Evolutionary conservation across 805 yeast genomes (phyloP), one percentile per base, ranked within the genome.

Genomic region (Ogataea pignaliae): DNA sequence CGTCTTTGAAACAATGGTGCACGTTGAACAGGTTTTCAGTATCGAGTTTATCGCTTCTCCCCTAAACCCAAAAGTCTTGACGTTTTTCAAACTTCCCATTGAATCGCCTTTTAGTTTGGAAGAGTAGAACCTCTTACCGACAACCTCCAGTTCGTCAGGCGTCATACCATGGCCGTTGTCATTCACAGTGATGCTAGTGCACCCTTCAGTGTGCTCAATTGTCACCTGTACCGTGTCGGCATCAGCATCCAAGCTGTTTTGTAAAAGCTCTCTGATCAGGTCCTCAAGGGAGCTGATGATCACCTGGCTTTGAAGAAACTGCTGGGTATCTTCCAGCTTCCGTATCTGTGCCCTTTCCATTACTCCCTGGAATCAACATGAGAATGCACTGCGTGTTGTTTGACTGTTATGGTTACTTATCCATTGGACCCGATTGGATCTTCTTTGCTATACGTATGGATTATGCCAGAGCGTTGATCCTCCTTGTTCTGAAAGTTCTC

Each of bases 161-260:
- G 50, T 44, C 2, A 90, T 77, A 0, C 97, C 97, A 2, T 16
- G 26, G 0, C 97, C 97, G 59, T 90, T 70, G 60, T 90, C 97
- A 1, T 48, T 47, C 1, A 87, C 81, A 17, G 65, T 55, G 7
- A 73, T 51, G 1, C 64, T 52, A 0, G 54, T 41, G 3, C 66
- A 52, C 45, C 73, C 73, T 9, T 34, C 33, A 7, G 47, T 42
- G 4, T 43, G 36, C 12, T 36, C 35, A 1, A 64, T 15, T 5
- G 37, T 41, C 3, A 76, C 29, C 9, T 54, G 45, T 2, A 80
- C 63, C 3, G 48, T 29, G 1, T 61, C 52, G 0, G 88, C 78
- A 0, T 64, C 61, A 0, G 85, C 73, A 54, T 82, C 87, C 0
- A 79, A 52, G 35, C 81, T 65, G 53, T 83, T 83, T 44, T 75